A percentile compares a stretch with the other conserved stretches of the same genome.
phyloP scores from a whole-genome alignment of 148 eudicot species.

The Linanthus parryae region DNA sequence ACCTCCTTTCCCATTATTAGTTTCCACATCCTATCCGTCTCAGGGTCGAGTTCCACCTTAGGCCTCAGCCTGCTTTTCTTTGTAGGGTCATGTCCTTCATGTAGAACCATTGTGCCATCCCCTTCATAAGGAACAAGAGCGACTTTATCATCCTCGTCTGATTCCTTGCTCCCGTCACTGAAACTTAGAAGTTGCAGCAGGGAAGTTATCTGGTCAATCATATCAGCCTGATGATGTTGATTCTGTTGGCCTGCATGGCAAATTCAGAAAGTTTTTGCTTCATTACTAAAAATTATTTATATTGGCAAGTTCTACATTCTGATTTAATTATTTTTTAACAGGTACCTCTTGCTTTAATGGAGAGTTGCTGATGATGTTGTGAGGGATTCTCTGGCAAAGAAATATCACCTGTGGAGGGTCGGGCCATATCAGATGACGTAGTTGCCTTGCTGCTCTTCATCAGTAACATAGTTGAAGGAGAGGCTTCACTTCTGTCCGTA shows the following conservation, averaged over 20 bases:
- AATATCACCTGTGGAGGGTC: slow-evolving; percentile 11
- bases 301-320: not conserved
- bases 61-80: slow-evolving; percentile 48
- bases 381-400: slow-evolving; percentile 11
- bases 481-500: slow-evolving; percentile 15
- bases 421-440: slow-evolving; percentile 12
- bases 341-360: slow-evolving; percentile 23
- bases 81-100: slow-evolving; percentile 29
- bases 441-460: slow-evolving; percentile 12
- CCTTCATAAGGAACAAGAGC: slow-evolving; percentile 53
- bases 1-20: slow-evolving; percentile 66
- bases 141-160: slow-evolving; percentile 14
- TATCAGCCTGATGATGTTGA: slow-evolving; percentile 8
- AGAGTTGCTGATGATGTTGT: slow-evolving; percentile 7
- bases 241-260: slow-evolving; percentile 21
- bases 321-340: not conserved
- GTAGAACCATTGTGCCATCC: slow-evolving; percentile 38
- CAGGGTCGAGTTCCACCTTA: slow-evolving; percentile 69
- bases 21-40: slow-evolving; percentile 60
- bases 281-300: too few relatives aligned
- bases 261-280: slow-evolving; percentile 3
- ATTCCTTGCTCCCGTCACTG: slow-evolving; percentile 19
- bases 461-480: slow-evolving; percentile 11
- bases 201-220: slow-evolving; percentile 32
- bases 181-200: slow-evolving; percentile 28